Evolutionary conservation across 352 stramenopile species (phyloP).

Genomic region (Phytophthora vignae): DNA sequence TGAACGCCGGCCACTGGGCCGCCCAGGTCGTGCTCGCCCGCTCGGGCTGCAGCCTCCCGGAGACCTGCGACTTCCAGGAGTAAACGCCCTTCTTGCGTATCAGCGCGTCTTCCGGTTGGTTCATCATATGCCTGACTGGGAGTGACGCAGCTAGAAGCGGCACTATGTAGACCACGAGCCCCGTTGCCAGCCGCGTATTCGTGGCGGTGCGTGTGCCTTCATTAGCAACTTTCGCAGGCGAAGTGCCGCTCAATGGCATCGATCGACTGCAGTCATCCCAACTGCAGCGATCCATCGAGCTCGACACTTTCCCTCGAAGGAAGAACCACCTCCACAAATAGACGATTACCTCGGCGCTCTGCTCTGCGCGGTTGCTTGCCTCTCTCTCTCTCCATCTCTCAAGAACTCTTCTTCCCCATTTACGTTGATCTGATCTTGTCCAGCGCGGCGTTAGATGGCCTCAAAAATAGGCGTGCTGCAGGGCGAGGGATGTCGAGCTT

Average conservation of each 20-base stretch:
- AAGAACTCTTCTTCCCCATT: neutral
- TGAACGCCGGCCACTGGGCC: conserved; percentile 97
- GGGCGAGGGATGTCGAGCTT: conserved; percentile 10
- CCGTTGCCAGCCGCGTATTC: conserved; percentile 30
- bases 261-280: conserved; percentile 7
- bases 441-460: neutral
- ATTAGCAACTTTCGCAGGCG: conserved; percentile 35
- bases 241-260: conserved; percentile 20
- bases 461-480: conserved; percentile 25
- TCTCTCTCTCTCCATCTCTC: neutral
- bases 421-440: conserved; percentile 28
- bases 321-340: conserved; percentile 47
- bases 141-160: conserved; percentile 16
- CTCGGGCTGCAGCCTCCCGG: conserved; percentile 96
- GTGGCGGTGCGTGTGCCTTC: conserved; percentile 25
- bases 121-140: conserved; percentile 9
- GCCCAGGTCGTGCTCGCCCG: conserved; percentile 97
- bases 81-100: conserved; percentile 42
- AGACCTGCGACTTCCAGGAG: conserved; percentile 92
- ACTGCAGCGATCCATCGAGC: neutral
- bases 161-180: conserved; percentile 33
- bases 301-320: conserved; percentile 41
- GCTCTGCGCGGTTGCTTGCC: conserved; percentile 1
- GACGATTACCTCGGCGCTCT: conserved; percentile 33
- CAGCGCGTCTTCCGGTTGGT: neutral